These are phyloP conservation scores for Conringia planisiliqua DNA, from an alignment of 345 rosid genomes.

Conservation along the genomic window DNA sequence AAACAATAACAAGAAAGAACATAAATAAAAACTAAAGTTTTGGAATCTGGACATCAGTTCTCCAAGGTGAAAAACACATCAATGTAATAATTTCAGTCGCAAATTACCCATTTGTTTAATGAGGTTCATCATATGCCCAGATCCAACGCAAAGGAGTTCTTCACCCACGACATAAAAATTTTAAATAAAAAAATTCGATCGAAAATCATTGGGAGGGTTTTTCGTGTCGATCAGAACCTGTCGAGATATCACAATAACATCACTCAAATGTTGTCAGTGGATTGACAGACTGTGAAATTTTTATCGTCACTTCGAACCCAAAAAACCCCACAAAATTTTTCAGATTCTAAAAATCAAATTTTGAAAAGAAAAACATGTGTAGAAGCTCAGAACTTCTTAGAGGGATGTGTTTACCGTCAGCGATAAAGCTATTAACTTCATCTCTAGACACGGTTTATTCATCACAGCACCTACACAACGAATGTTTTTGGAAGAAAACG, in stretches of 20 bases:
- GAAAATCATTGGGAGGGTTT: not conserved
- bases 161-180: no score
- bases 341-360: no score
- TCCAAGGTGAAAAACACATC: slow-evolving; percentile 37
- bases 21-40: not conserved
- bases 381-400: slow-evolving; percentile 29
- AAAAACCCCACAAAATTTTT: not conserved
- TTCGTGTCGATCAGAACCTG: slow-evolving; percentile 17
- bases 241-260: slow-evolving; percentile 25
- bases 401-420: slow-evolving; percentile 25
- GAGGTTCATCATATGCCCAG: slow-evolving; percentile 21
- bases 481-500: no score
- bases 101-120: slow-evolving; percentile 23
- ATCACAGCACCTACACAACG: slow-evolving; percentile 1
- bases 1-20: no score
- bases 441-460: slow-evolving; percentile 16
- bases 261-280: slow-evolving; percentile 20
- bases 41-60: slow-evolving; percentile 25
- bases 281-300: slow-evolving; percentile 23
- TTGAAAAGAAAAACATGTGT: not conserved
- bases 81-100: slow-evolving; percentile 23
- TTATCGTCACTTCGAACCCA: slow-evolving; percentile 10
- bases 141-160: no score
- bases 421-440: not conserved
- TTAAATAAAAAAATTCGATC: no score